A percentile compares a stretch with the other conserved stretches of the same genome.
Conservation (phyloP, 768 basidiomycete species). For the Termitomyces sp. region DNA sequence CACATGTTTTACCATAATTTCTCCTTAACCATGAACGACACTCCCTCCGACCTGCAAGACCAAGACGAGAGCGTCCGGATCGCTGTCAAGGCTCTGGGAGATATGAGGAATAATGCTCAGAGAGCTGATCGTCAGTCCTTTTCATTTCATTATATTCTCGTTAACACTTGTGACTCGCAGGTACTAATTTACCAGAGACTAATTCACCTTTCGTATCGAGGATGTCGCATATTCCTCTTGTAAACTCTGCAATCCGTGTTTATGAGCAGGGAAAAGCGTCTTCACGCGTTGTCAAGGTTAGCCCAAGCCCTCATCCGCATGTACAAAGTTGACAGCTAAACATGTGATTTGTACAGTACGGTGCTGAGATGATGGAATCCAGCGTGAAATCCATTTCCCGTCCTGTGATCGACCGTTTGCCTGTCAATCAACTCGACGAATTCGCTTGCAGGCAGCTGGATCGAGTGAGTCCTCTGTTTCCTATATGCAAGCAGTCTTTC, state of each 20-base stretch:
- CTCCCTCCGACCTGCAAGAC: conserved; percentile 28
- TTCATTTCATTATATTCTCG: neutral
- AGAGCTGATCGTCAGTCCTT: conserved; percentile 13
- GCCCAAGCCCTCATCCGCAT: conserved; percentile 5
- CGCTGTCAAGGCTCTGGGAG: conserved; percentile 71
- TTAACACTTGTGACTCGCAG: conserved; percentile 4
- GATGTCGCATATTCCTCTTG: conserved; percentile 67
- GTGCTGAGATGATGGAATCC: conserved; percentile 84
- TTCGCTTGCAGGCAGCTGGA: conserved; percentile 89
- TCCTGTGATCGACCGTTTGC: conserved; percentile 77
- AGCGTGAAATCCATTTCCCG: conserved; percentile 77
- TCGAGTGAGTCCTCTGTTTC: conserved; percentile 46
- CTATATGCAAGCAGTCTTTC: neutral
- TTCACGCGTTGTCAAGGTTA: conserved; percentile 83
- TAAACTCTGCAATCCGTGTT: conserved; percentile 66
- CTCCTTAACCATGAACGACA: conserved; percentile 17
- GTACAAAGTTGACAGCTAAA: conserved; percentile 2
- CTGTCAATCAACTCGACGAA: conserved; percentile 76
- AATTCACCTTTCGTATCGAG: conserved; percentile 41
- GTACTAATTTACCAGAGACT: conserved; percentile 14
- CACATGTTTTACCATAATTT: conserved; percentile 15
- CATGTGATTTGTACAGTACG: conserved; percentile 54
- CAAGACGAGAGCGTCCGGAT: conserved; percentile 79
- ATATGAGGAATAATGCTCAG: conserved; percentile 61
- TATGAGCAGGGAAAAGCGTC: conserved; percentile 85